Percentiles rank a stretch among this genome's conserved stretches.
phyloP scores from a whole-genome alignment of 1,284 basidiomycete genomes.

The Ceratobasidium sp. region DNA sequence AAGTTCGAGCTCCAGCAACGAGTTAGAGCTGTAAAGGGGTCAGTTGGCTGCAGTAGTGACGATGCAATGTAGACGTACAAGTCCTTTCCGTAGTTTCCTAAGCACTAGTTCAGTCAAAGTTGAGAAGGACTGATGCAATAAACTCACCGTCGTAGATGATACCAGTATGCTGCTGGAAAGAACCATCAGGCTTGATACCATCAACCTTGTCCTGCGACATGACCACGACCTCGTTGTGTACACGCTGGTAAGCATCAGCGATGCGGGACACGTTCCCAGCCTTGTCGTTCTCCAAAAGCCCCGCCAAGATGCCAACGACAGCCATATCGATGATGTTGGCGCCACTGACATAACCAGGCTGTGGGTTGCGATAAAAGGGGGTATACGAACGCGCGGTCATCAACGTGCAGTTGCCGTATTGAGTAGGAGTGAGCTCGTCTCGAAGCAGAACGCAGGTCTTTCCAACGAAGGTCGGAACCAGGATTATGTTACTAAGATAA shows the following conservation, averaged over 20 bases:
- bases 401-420: slow-evolving; percentile 44
- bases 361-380: slow-evolving; percentile 29
- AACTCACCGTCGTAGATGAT: slow-evolving; percentile 69
- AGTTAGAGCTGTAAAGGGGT: slow-evolving; percentile 39
- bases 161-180: slow-evolving; percentile 72
- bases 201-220: slow-evolving; percentile 59
- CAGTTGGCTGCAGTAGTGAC: neutral
- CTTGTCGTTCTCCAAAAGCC: slow-evolving; percentile 54
- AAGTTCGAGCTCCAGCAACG: slow-evolving; percentile 45
- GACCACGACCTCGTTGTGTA: slow-evolving; percentile 51
- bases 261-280: slow-evolving; percentile 63
- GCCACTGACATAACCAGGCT: slow-evolving; percentile 62
- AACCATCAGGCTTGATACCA: slow-evolving; percentile 73
- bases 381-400: slow-evolving; percentile 42
- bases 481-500: slow-evolving; percentile 64
- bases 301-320: slow-evolving; percentile 68
- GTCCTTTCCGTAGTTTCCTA: slow-evolving; percentile 71
- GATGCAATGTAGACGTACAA: slow-evolving; percentile 58
- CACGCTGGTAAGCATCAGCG: slow-evolving; percentile 63
- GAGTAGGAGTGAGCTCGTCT: slow-evolving; percentile 29
- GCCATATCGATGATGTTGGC: slow-evolving; percentile 74
- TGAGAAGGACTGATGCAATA: neutral
- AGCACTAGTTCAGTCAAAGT: neutral
- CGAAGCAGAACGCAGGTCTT: slow-evolving; percentile 70
- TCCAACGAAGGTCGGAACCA: slow-evolving; percentile 68